Percentiles rank a stretch among this genome's conserved stretches.
phyloP scores from a whole-genome alignment of 2,329 filamentous ascomycete genomes.

The Fusarium protoensiforme region DNA sequence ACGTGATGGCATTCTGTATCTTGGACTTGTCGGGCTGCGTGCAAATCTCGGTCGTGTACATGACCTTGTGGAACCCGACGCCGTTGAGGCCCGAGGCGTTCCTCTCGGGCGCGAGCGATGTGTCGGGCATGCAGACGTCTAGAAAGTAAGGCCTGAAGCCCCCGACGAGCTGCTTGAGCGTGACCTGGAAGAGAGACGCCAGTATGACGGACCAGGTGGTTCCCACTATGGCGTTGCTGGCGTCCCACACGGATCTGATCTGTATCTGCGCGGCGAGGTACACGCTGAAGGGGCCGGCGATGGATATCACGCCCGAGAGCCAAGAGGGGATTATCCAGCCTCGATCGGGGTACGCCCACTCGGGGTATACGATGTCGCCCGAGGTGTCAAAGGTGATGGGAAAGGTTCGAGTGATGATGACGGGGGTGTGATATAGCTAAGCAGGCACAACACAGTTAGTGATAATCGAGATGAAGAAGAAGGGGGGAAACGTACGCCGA shows the following conservation, averaged over 20 bases:
- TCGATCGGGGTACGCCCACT: slow-evolving; percentile 73
- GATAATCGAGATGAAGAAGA: not conserved
- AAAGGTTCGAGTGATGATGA: slow-evolving; percentile 68
- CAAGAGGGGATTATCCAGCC: slow-evolving; percentile 71
- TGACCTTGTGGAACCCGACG: slow-evolving; percentile 67
- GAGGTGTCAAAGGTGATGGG: slow-evolving; percentile 67
- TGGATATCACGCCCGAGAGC: slow-evolving; percentile 66
- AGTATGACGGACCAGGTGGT: slow-evolving; percentile 69
- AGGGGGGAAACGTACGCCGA: slow-evolving; percentile 41
- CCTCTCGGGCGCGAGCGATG: slow-evolving; percentile 18
- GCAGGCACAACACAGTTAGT: slow-evolving; percentile 2
- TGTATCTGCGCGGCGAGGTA: slow-evolving; percentile 69
- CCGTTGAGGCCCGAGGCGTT: slow-evolving; percentile 52
- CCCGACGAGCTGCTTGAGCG: slow-evolving; percentile 80
- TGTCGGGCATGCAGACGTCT: slow-evolving; percentile 71
- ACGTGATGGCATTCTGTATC: slow-evolving; percentile 71
- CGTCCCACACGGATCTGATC: slow-evolving; percentile 66
- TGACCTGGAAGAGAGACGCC: slow-evolving; percentile 77
- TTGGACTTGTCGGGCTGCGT: slow-evolving; percentile 65
- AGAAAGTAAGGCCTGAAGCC: slow-evolving; percentile 79
- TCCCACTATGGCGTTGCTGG: slow-evolving; percentile 72
- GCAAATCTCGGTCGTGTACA: slow-evolving; percentile 77
- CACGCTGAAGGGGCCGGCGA: slow-evolving; percentile 66
- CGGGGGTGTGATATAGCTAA: slow-evolving; percentile 64
- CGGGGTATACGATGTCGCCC: slow-evolving; percentile 71